Evolutionary conservation across 2,329 filamentous ascomycete genomes (phyloP), one percentile per base, ranked within the genome.

Genomic region (Trichophyton schoenleinii): DNA sequence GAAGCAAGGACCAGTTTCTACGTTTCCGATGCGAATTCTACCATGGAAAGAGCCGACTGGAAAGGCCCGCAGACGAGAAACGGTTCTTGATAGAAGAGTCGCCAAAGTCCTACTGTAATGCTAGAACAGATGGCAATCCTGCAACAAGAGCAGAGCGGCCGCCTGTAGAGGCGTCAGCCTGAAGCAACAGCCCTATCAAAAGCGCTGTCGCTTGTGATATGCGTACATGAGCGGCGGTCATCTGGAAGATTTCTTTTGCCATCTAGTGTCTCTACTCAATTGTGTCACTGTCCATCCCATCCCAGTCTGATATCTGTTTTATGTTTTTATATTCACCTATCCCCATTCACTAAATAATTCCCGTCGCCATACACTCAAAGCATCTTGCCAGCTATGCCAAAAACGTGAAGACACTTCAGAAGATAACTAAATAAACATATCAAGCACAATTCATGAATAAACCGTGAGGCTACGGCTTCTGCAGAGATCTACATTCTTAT

Each of bases 11-110:
- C 38, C 67, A 73, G 59, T 78, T 71, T 61, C 65, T 79, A 34
- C 73, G 73, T 44, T 74, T 78, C 58, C 66, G 70, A 20, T 78
- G 76, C 61, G 77, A 79, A 48, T 78, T 79, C 59, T 76, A 74
- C 34, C 73, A 77, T 60, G 77, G 77, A 4, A 72, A 75, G n/a
- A 78, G 77, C 64, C 73, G 71, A 11, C 66, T 71, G 44, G 58
- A 64, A 20, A 71, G 77, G n/a, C 76, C 76, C 1, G 70, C 69
- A n/a, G 64, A 70, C 6, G 76, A 78, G 63, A 66, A 72, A 52
- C 71, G 70, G 2, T 78, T 78, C 60, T 61, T 70, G 4, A 70
- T 78, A 36, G 71, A 73, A 59, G 71, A 74, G 62, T 73, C 72
- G 8, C 57, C 57, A 34, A 66, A 73, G 57, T 68, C 70, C 61